Percentiles rank a stretch among this genome's conserved stretches.
Conservation (phyloP, 305 asterid genomes). For the Fraxinus paxiana region DNA sequence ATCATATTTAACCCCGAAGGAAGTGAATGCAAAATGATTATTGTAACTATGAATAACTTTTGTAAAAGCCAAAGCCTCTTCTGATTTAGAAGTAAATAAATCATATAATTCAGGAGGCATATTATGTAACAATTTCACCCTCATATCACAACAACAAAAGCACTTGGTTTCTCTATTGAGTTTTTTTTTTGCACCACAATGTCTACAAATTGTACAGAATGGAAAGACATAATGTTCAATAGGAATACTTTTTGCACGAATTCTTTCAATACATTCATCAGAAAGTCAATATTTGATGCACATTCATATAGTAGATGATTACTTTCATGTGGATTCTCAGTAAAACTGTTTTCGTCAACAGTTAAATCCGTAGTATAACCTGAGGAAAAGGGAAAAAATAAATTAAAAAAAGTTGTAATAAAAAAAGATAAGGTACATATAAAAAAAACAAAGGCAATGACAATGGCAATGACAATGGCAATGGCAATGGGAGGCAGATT, state of each 20-base stretch:
- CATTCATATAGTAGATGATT: no score
- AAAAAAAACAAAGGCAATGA: no score
- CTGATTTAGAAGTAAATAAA: no score
- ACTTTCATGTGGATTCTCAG: background rate
- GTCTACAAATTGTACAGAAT: background rate
- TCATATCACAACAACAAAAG: background rate
- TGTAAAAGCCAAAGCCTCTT: background rate
- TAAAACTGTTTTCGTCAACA: background rate
- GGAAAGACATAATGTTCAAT: background rate
- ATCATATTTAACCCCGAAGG: background rate
- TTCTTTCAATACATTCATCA: background rate
- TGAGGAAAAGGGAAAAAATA: no score
- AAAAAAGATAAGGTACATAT: no score
- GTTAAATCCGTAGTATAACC: background rate
- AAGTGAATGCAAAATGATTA: background rate
- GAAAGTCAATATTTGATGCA: no score
- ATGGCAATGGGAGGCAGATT: no score
- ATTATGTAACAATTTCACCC: background rate
- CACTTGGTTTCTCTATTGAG: background rate
- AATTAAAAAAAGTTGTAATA: no score
- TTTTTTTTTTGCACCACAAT: background rate
- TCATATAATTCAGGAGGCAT: background rate
- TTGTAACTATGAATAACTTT: background rate
- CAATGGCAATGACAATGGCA: no score
- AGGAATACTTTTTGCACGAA: background rate